Conservation (phyloP, 2,329 filamentous ascomycete species). For the Raffaelea deltoideospora region DNA sequence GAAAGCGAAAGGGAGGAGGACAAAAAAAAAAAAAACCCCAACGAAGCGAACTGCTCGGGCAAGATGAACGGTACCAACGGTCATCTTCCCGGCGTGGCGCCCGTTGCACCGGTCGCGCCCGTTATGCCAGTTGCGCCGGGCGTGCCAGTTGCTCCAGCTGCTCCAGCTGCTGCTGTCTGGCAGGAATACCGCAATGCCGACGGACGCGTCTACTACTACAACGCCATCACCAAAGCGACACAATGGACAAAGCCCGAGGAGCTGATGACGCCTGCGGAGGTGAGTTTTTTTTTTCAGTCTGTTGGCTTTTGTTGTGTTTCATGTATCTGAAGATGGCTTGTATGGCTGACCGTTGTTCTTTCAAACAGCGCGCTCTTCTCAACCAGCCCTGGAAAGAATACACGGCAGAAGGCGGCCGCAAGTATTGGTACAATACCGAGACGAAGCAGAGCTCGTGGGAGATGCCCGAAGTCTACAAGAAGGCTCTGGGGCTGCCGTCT, state of each 20-base stretch:
- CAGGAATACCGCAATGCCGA: constrained; percentile 69
- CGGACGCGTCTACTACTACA: constrained; percentile 84
- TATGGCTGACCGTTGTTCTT: too few species aligned
- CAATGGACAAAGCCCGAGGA: constrained; percentile 93
- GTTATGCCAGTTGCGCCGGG: too few species aligned
- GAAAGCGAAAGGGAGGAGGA: too few species aligned
- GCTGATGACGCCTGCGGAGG: constrained; percentile 71
- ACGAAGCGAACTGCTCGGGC: too few species aligned
- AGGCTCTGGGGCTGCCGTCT: constrained; percentile 47
- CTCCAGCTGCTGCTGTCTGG: constrained; percentile 33
- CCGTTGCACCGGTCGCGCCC: too few species aligned
- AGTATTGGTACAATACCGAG: constrained; percentile 92
- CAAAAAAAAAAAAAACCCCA: neutral
- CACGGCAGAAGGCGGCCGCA: constrained; percentile 67
- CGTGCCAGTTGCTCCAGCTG: neutral
- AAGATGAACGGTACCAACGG: neutral
- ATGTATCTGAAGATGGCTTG: constrained; percentile 1
- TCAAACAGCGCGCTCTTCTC: constrained; percentile 57
- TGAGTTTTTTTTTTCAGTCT: constrained; percentile 25
- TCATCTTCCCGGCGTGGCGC: too few species aligned
- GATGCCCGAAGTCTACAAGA: constrained; percentile 72
- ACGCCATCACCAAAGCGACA: constrained; percentile 68
- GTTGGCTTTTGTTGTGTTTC: constrained; percentile 2
- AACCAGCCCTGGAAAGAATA: constrained; percentile 90
- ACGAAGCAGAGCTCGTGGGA: constrained; percentile 90